A percentile compares a stretch with the other conserved stretches of the same genome.
phyloP scores from a whole-genome alignment of 2,329 filamentous ascomycete species.

The Ophiostoma angusticollis region DNA sequence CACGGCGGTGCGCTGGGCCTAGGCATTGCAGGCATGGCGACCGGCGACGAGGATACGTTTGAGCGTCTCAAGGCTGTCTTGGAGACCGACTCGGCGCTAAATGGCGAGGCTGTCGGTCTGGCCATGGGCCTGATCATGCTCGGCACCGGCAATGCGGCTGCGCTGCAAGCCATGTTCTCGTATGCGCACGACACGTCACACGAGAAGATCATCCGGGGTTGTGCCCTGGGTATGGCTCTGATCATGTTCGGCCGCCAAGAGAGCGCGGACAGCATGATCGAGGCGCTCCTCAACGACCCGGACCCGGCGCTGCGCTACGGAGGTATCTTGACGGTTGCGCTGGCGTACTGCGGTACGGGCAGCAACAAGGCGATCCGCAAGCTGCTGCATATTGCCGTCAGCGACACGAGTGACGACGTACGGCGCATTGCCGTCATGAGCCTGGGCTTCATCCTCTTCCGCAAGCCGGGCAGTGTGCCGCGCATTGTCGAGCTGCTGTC shows the following conservation, averaged over 20 bases:
- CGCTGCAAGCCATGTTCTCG: slow-evolving; percentile 90
- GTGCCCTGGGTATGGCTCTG: slow-evolving; percentile 90
- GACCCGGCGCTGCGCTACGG: slow-evolving; percentile 91
- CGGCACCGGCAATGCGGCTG: slow-evolving; percentile 89
- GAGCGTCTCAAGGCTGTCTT: slow-evolving; percentile 81
- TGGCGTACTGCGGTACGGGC: slow-evolving; percentile 92
- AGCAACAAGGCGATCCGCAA: slow-evolving; percentile 98
- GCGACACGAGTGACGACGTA: slow-evolving; percentile 95
- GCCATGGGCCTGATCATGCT: slow-evolving; percentile 98
- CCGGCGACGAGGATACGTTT: slow-evolving; percentile 79
- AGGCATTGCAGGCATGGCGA: slow-evolving; percentile 95
- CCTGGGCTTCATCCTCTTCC: slow-evolving; percentile 94
- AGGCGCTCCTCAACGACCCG: slow-evolving; percentile 81
- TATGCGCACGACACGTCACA: slow-evolving; percentile 97
- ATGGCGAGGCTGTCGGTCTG: slow-evolving; percentile 90
- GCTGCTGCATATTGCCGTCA: slow-evolving; percentile 89
- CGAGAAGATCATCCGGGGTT: slow-evolving; percentile 94
- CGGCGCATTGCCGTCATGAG: slow-evolving; percentile 94
- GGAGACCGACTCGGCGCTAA: slow-evolving; percentile 88
- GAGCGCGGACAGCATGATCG: slow-evolving; percentile 85
- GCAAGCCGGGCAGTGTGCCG: slow-evolving; percentile 91
- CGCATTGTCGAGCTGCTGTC: slow-evolving; percentile 97
- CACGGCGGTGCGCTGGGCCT: slow-evolving; percentile 91
- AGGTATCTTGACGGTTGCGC: slow-evolving; percentile 95
- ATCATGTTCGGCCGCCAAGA: slow-evolving; percentile 98